phyloP scores from a whole-genome alignment of 345 rosid genomes.

The Eucalyptus polybractea region DNA sequence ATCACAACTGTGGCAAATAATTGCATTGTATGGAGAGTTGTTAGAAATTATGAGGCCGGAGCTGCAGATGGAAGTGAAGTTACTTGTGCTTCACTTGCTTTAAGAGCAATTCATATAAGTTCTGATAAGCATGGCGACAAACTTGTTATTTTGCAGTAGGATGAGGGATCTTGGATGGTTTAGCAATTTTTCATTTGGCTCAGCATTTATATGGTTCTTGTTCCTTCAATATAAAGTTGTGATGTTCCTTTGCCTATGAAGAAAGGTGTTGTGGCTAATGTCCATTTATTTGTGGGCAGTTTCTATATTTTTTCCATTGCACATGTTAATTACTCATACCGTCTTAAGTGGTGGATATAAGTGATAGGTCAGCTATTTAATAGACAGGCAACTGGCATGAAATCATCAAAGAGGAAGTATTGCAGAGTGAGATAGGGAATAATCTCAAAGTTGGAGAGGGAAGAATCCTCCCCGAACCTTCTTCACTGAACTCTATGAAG shows the following conservation, averaged over 20 bases:
- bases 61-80: not conserved
- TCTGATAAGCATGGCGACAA: not conserved
- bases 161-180: not conserved
- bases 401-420: slow-evolving; percentile 13
- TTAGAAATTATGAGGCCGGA: not conserved
- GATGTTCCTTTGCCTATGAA: not conserved
- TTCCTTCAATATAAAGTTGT: not conserved
- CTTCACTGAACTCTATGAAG: slow-evolving; percentile 24
- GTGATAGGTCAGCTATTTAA: not conserved
- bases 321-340: not conserved
- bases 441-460: slow-evolving; percentile 60
- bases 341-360: not conserved
- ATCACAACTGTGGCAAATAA: not conserved
- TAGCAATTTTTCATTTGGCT: not conserved
- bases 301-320: not conserved
- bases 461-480: slow-evolving; percentile 46
- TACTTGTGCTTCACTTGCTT: not conserved
- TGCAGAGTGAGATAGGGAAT: slow-evolving; percentile 15
- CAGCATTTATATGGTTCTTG: not conserved
- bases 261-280: not conserved
- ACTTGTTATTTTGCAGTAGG: not conserved
- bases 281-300: not conserved
- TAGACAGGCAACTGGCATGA: slow-evolving; percentile 87
- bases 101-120: not conserved
- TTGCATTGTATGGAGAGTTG: not conserved